Evolutionary conservation across 2,329 filamentous ascomycete species (phyloP).

Genomic region (Triangularia verruculosa): DNA sequence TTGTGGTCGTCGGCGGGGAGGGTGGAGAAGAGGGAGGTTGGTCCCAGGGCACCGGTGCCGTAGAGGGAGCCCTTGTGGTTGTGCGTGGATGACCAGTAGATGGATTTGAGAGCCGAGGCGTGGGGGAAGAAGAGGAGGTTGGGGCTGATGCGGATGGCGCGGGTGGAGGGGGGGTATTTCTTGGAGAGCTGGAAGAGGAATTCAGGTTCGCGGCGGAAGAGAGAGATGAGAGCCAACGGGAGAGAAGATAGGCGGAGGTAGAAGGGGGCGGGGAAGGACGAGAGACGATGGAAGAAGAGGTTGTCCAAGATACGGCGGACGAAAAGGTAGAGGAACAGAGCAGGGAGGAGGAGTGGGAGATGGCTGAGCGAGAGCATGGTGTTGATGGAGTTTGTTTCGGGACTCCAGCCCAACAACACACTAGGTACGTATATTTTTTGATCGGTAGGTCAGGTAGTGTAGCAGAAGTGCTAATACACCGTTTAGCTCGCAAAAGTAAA

Average conservation of each 20-base stretch:
- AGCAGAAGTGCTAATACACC: no score
- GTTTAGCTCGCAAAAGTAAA: no score
- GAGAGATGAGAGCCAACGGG: conserved; percentile 20
- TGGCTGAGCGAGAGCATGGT: background rate
- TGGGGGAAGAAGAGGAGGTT: conserved; percentile 37
- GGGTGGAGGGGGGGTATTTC: conserved; percentile 2
- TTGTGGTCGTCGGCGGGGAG: conserved; percentile 34
- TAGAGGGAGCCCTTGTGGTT: conserved; percentile 37
- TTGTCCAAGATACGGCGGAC: conserved; percentile 16
- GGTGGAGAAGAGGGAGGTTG: conserved; percentile 34
- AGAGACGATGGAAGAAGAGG: conserved; percentile 27
- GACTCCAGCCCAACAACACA: no score
- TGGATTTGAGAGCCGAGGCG: conserved; percentile 36
- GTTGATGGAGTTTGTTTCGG: no score
- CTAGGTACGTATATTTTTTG: no score
- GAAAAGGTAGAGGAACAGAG: background rate
- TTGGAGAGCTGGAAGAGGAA: conserved; percentile 25
- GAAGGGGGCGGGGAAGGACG: conserved; percentile 26
- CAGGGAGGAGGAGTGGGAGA: background rate
- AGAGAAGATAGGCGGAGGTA: conserved; percentile 27
- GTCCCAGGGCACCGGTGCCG: conserved; percentile 35
- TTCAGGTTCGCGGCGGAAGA: conserved; percentile 23
- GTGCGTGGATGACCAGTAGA: conserved; percentile 38
- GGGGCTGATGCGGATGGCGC: conserved; percentile 36
- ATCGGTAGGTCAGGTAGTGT: no score